Base-by-base conservation (phyloP, 208 protist species). In the Leishmania martiniquensis region DNA sequence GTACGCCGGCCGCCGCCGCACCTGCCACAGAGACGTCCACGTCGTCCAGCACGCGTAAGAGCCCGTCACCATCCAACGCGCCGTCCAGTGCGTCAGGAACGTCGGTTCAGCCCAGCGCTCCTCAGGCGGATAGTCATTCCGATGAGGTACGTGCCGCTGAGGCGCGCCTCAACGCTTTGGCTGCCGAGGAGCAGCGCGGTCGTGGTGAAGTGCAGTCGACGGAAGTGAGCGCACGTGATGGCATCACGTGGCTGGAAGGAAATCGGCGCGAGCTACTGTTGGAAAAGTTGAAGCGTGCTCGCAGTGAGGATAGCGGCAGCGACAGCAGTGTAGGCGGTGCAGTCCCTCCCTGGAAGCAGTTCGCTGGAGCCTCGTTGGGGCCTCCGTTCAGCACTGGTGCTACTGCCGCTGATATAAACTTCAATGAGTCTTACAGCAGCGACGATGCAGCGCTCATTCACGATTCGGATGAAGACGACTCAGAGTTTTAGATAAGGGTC, bases 231-330 rank as follows among this genome's bases (percentile, higher is more conserved):
- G 73, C 68, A 22, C 89, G 92, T 44, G 57, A 34, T 22, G 85
- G 83, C 20, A 91, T 96, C 77, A 65, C 49, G 47, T 96, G 92
- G 92, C 70, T 87, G n/a, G 85, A 87, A 22, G 84, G 83, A 37
- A 88, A 78, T 25, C 84, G 89, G 65, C 81, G 84, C 37, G 78
- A 72, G 25, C 85, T 62, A 39, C 70, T 94, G 7, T n/a, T 89
- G 22, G 42, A 77, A 20, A 75, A 88, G 29, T 78, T 32, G 54
- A 78, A 85, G 71, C 70, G 66, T 15, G 44, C 44, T 49, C 82
- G 75, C 65, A 32, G 59, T 29, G 45, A 60, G 39, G 68, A 60
- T 39, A 55, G 72, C 45, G 74, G 72, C n/a, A 45, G 77, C 72
- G 37, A 25, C 67, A 55, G 44, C 39, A n/a, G 67, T 72, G 0